phyloP scores from a whole-genome alignment of 371 early-diverging fungal species.

The Lichtheimia ornata region DNA sequence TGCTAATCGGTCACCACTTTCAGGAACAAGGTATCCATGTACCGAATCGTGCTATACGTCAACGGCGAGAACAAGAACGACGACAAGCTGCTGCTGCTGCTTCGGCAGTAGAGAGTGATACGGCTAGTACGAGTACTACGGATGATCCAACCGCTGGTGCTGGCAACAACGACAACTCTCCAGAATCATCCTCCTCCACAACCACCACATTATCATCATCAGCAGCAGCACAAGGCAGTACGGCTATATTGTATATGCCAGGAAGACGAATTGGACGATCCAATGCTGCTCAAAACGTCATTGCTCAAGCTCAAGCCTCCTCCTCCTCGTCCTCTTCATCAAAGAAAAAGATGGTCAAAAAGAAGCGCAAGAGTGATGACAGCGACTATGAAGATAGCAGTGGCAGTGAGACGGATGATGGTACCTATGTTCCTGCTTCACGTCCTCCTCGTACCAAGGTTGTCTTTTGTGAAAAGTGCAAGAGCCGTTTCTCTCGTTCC shows the following conservation, averaged over 20 bases:
- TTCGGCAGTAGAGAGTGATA: background rate
- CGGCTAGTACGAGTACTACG: background rate
- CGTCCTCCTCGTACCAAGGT: conserved; percentile 40
- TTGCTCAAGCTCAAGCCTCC: conserved; percentile 7
- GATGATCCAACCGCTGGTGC: background rate
- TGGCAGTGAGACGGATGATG: conserved; percentile 14
- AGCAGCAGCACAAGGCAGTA: conserved; percentile 13
- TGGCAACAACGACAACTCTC: background rate
- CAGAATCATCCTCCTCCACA: too few species aligned
- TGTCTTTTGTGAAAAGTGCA: conserved; percentile 65
- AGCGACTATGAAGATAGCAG: conserved; percentile 30
- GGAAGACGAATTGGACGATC: conserved; percentile 8
- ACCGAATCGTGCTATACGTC: conserved; percentile 39
- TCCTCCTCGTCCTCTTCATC: conserved; percentile 5
- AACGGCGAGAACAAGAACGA: conserved; percentile 7
- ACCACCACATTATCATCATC: too few species aligned
- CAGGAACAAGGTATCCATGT: conserved; percentile 73
- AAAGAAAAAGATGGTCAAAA: conserved; percentile 33
- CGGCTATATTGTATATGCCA: conserved; percentile 21
- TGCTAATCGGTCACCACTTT: background rate
- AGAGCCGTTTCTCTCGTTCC: conserved; percentile 53
- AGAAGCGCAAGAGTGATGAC: conserved; percentile 44
- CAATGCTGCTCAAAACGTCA: conserved; percentile 6
- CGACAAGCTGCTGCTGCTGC: background rate
- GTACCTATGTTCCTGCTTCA: conserved; percentile 38